Base-by-base conservation (phyloP, 2,329 filamentous ascomycete genomes). In the Exophiala calicioides region DNA sequence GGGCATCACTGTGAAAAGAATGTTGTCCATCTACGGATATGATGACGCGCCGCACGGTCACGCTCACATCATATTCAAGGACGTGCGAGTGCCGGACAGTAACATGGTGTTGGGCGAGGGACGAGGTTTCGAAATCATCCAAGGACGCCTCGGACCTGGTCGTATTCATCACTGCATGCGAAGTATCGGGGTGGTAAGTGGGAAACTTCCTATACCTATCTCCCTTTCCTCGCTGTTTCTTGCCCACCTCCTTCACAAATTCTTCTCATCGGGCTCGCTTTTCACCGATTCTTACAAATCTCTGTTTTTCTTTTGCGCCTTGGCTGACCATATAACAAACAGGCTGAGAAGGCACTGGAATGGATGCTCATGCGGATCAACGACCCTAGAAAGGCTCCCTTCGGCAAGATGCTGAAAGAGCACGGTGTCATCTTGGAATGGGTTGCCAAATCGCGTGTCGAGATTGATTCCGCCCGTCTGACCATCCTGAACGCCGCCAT, bases 91-190 rank as follows among this genome's bases (percentile, higher is more conserved):
- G 0, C 91, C 91, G 5, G 82, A 77, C 21, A 53, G 50, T 47
- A 93, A 88, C 73, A 85, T 98, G 63, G 86, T 97, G 8, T 84
- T 98, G 3, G 91, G 93, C 51, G 88, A 93, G 67, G 93, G 93
- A 57, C 84, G 88, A 54, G 93, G 93, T 15, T 98, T 98, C 68
- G 93, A 98, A 70, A 95, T 98, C 65, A 96, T 98, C 64, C 93
- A 98, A 68, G 93, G 93, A 47, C 88, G 93, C 59, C 84, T 98
- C 16, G 93, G 93, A 1, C 93, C 93, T 1, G 93, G 93, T 23
- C 87, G 93, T 48, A 97, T 98, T 65, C 93, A 98, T 74, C 93
- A 98, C 73, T 89, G 90, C 50, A 98, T 98, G 93, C 84, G 93
- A 56, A 84, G 83, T 51, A 93, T 98, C 64, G 93, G 93, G 42